Percentiles rank a stretch among this genome's conserved stretches.
Conservation (phyloP, 2,329 filamentous ascomycete genomes). For the Blastomyces emzantsi region DNA sequence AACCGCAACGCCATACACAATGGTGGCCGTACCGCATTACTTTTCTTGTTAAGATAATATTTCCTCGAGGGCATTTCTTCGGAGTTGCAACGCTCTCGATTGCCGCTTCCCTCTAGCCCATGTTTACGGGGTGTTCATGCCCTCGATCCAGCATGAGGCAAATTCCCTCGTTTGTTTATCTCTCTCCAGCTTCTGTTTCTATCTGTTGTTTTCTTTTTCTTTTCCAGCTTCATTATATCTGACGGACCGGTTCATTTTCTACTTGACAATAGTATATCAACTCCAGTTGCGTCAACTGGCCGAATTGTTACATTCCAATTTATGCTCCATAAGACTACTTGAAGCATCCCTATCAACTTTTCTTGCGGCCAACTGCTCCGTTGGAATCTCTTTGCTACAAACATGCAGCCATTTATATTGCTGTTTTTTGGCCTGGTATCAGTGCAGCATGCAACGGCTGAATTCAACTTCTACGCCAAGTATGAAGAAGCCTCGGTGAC, state of each 20-base stretch:
- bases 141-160: neutral
- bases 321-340: neutral
- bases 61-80: neutral
- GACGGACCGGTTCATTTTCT: neutral
- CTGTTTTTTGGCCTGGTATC: constrained; percentile 8
- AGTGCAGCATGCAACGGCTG: constrained; percentile 7
- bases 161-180: neutral
- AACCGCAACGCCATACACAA: neutral
- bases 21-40: neutral
- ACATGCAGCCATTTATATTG: neutral
- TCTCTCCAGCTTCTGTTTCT: neutral
- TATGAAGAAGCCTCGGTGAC: constrained; percentile 14
- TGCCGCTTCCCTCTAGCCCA: neutral
- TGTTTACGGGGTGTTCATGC: constrained; percentile 2
- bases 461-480: constrained; percentile 16
- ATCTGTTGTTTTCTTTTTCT: neutral
- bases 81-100: neutral
- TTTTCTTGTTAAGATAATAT: neutral
- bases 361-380: neutral
- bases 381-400: neutral
- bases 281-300: neutral
- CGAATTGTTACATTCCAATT: neutral
- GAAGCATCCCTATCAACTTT: neutral
- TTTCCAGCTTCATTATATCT: neutral
- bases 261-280: neutral